These are phyloP conservation scores for Glebionis coronaria DNA, from an alignment of 129 eudicot genomes.

Conservation along the genomic window DNA sequence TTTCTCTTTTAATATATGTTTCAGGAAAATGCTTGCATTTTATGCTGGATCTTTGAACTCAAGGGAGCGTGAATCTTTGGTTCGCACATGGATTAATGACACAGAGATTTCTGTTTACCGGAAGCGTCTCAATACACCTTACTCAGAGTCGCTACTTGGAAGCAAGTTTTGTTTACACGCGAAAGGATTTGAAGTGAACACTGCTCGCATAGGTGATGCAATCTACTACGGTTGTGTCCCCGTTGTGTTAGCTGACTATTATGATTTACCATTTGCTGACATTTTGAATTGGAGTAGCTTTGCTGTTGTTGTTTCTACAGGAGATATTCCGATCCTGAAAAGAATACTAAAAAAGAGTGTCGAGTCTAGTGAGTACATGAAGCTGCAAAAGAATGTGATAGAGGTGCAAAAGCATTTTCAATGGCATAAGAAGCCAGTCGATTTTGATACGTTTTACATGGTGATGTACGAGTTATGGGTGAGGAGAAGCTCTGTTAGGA, in stretches of 20 bases:
- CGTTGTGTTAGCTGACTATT: conserved; percentile 67
- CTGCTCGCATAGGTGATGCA: conserved; percentile 83
- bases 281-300: conserved; percentile 73
- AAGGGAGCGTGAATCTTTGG: conserved; percentile 47
- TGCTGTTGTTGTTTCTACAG: conserved; percentile 54
- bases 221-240: conserved; percentile 79
- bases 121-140: conserved; percentile 59
- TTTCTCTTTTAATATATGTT: background rate
- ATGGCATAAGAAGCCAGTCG: conserved; percentile 62
- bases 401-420: conserved; percentile 75
- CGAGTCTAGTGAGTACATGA: conserved; percentile 40
- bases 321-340: conserved; percentile 62
- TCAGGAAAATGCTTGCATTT: conserved; percentile 82
- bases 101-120: conserved; percentile 50
- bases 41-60: conserved; percentile 96
- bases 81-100: conserved; percentile 59
- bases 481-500: conserved; percentile 50
- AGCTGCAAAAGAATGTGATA: conserved; percentile 55
- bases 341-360: conserved; percentile 42
- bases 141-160: conserved; percentile 59
- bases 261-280: conserved; percentile 84
- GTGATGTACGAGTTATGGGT: conserved; percentile 90
- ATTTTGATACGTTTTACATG: conserved; percentile 81
- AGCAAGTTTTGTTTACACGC: conserved; percentile 86
- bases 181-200: conserved; percentile 94